phyloP scores from a whole-genome alignment of 2,329 filamentous ascomycete species.

The Bipolaris gigantea region DNA sequence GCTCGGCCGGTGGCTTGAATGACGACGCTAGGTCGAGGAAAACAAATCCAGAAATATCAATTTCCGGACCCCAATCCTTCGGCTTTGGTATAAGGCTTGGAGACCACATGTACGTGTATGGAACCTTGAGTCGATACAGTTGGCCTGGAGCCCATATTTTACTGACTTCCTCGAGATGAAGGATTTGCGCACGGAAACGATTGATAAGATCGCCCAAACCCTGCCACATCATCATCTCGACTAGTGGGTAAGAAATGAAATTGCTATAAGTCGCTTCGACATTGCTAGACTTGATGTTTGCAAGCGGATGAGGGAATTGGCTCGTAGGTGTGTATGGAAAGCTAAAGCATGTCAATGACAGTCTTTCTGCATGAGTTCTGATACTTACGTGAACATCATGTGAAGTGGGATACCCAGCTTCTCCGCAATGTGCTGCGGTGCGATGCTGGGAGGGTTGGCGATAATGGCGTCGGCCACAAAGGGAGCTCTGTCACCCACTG shows the following conservation, averaged over 20 bases:
- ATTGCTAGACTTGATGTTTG: slow-evolving; percentile 72
- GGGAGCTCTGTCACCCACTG: slow-evolving; percentile 62
- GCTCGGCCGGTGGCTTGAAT: slow-evolving; percentile 60
- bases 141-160: slow-evolving; percentile 77
- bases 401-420: slow-evolving; percentile 74
- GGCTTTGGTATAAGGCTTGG: slow-evolving; percentile 68
- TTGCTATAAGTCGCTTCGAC: slow-evolving; percentile 74
- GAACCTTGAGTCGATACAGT: slow-evolving; percentile 71
- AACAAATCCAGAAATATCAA: slow-evolving; percentile 77
- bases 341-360: slow-evolving; percentile 33
- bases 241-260: slow-evolving; percentile 77
- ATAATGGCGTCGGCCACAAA: slow-evolving; percentile 86
- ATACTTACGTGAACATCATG: slow-evolving; percentile 82
- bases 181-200: slow-evolving; percentile 67
- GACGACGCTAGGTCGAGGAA: slow-evolving; percentile 70
- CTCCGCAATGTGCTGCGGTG: slow-evolving; percentile 74
- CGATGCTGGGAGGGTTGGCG: slow-evolving; percentile 77
- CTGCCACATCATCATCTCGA: slow-evolving; percentile 73
- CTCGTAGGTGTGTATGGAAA: slow-evolving; percentile 78
- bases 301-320: slow-evolving; percentile 75
- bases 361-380: neutral
- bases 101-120: slow-evolving; percentile 70
- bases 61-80: slow-evolving; percentile 67
- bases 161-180: slow-evolving; percentile 72
- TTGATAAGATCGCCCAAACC: slow-evolving; percentile 76